Conservation (phyloP, 2,329 filamentous ascomycete genomes). For the Clarireedia hainanense region DNA sequence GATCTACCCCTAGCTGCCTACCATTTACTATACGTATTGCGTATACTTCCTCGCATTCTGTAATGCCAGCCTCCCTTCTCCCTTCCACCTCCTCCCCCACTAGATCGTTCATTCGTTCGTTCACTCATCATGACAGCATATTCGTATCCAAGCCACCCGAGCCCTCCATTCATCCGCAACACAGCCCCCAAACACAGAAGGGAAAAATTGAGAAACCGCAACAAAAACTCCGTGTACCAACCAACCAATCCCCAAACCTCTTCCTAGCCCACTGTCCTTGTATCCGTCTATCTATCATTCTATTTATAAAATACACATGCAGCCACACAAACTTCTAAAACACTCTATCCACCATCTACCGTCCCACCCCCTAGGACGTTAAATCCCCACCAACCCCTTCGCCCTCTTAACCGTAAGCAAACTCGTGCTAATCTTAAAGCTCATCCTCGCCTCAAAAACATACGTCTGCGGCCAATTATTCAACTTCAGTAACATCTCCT, state of each 20-base stretch:
- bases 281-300: not conserved
- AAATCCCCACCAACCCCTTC: conserved; percentile 19
- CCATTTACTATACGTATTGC: too few species aligned
- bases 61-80: not conserved
- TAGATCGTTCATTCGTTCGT: too few species aligned
- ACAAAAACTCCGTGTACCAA: too few species aligned
- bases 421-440: conserved; percentile 45
- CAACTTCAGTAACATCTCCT: conserved; percentile 57
- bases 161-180: too few species aligned
- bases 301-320: not conserved
- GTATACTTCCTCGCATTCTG: too few species aligned
- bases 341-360: not conserved
- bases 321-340: not conserved
- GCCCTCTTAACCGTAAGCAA: conserved; percentile 23
- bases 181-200: too few species aligned
- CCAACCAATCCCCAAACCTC: too few species aligned
- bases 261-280: not conserved
- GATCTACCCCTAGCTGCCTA: too few species aligned
- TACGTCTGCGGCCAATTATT: conserved; percentile 65
- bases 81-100: not conserved
- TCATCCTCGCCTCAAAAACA: conserved; percentile 66
- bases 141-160: too few species aligned
- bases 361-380: not conserved
- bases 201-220: too few species aligned
- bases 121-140: too few species aligned